These are phyloP conservation scores for Clarireedia paspali DNA, from an alignment of 2,329 filamentous ascomycete species.

Conservation along the genomic window DNA sequence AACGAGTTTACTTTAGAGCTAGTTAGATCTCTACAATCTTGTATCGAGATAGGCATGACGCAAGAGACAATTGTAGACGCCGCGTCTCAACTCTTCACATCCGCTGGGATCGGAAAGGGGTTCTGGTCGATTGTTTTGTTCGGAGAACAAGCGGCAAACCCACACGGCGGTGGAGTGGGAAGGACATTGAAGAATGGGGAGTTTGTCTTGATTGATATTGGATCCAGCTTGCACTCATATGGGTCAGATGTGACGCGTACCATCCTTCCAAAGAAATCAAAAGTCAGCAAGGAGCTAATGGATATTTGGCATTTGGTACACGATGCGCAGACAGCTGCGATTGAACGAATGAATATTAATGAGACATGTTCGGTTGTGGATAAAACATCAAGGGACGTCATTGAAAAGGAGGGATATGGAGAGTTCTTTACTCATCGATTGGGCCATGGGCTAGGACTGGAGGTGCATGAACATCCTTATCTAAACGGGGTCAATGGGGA, in stretches of 20 bases:
- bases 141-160: slow-evolving; percentile 34
- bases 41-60: slow-evolving; percentile 45
- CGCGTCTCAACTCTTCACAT: slow-evolving; percentile 42
- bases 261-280: slow-evolving; percentile 32
- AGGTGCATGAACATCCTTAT: slow-evolving; percentile 58
- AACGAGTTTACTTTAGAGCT: slow-evolving; percentile 55
- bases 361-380: slow-evolving; percentile 51
- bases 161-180: slow-evolving; percentile 33
- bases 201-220: slow-evolving; percentile 56
- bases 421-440: slow-evolving; percentile 52
- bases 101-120: slow-evolving; percentile 42
- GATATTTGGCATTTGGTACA: slow-evolving; percentile 52
- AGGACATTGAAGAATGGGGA: slow-evolving; percentile 44
- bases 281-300: slow-evolving; percentile 27
- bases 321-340: slow-evolving; percentile 48
- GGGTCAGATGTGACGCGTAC: slow-evolving; percentile 56
- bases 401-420: slow-evolving; percentile 39
- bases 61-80: slow-evolving; percentile 48
- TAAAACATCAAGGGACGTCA: slow-evolving; percentile 48
- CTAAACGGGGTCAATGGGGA: slow-evolving; percentile 52
- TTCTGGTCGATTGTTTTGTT: slow-evolving; percentile 60
- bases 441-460: slow-evolving; percentile 57
- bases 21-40: slow-evolving; percentile 46
- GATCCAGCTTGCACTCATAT: slow-evolving; percentile 48
- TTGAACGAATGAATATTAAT: slow-evolving; percentile 42